Conservation (phyloP, 176 grass and related monocot species). For the Triticum dicoccoides region DNA sequence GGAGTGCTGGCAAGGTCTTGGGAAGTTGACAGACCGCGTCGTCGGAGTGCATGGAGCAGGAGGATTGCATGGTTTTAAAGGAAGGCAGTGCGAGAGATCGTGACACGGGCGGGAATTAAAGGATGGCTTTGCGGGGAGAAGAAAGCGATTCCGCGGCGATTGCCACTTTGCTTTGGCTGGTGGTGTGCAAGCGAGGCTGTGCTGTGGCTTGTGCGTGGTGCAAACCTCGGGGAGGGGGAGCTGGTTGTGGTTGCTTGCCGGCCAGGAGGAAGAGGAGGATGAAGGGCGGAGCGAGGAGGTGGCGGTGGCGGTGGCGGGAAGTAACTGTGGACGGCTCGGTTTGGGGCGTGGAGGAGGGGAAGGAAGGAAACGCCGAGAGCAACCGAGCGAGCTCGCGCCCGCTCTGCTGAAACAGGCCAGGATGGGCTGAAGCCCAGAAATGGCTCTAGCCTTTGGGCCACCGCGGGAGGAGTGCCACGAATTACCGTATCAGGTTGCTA, state of each 20-base stretch:
- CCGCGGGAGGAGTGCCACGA: no score
- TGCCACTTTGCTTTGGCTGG: background rate
- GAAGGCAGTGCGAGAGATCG: background rate
- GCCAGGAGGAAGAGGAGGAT: conserved; percentile 2
- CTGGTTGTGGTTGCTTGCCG: conserved; percentile 45
- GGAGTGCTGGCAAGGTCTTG: background rate
- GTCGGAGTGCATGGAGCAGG: conserved; percentile 10
- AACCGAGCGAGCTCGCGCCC: no score
- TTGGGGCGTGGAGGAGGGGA: background rate
- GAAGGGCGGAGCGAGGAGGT: background rate
- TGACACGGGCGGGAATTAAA: conserved; percentile 45
- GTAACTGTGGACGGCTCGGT: background rate
- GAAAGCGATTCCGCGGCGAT: conserved; percentile 68
- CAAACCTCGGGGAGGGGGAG: conserved; percentile 5
- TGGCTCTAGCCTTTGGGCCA: no score
- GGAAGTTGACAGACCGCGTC: background rate
- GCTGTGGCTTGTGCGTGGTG: conserved; percentile 44
- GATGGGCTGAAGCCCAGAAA: no score
- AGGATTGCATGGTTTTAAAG: conserved; percentile 28
- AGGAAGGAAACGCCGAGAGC: background rate
- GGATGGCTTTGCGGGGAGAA: conserved; percentile 64
- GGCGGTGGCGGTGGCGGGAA: conserved; percentile 4
- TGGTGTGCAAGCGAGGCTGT: background rate
- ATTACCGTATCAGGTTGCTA: no score
- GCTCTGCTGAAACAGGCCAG: no score